A percentile compares a stretch with the other conserved stretches of the same genome.
phyloP scores from a whole-genome alignment of 192 early-diverging fungal species.

The Entomortierella chlamydospora region DNA sequence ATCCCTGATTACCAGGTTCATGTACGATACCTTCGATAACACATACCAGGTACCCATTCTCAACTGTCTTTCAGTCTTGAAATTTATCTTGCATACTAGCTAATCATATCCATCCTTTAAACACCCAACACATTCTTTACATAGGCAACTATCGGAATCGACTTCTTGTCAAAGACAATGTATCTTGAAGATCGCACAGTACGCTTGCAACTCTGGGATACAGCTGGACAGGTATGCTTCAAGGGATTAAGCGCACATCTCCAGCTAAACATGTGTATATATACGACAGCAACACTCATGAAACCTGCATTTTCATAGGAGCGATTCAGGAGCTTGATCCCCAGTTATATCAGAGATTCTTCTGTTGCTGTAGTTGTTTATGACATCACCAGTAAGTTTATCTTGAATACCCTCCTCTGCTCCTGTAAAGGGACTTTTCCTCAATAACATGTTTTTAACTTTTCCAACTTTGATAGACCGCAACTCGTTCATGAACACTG shows the following conservation, averaged over 20 bases:
- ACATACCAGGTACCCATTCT: constrained; percentile 84
- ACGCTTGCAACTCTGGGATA: constrained; percentile 99
- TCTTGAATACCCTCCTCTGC: too few species aligned
- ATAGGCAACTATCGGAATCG: constrained; percentile 98
- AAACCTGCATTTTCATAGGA: constrained; percentile 81
- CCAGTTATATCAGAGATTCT: constrained; percentile 98
- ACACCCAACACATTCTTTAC: neutral
- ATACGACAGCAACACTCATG: too few species aligned
- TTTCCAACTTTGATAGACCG: constrained; percentile 69
- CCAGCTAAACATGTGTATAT: too few species aligned
- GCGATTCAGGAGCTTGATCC: constrained; percentile 96
- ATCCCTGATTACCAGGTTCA: constrained; percentile 98
- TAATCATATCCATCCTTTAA: too few species aligned
- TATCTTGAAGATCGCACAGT: constrained; percentile 98
- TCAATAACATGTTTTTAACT: neutral
- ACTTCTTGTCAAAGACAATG: constrained; percentile 99
- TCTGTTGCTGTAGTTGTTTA: constrained; percentile 97
- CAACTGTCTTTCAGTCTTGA: neutral
- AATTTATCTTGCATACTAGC: too few species aligned
- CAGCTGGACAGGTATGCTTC: constrained; percentile 86
- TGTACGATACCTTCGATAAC: constrained; percentile 99
- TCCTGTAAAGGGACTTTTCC: neutral
- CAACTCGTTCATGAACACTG: constrained; percentile 95
- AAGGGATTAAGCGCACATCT: neutral
- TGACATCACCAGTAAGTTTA: constrained; percentile 90